phyloP scores from a whole-genome alignment of 495 filamentous ascomycete species.

The Neurospora pannonica region DNA sequence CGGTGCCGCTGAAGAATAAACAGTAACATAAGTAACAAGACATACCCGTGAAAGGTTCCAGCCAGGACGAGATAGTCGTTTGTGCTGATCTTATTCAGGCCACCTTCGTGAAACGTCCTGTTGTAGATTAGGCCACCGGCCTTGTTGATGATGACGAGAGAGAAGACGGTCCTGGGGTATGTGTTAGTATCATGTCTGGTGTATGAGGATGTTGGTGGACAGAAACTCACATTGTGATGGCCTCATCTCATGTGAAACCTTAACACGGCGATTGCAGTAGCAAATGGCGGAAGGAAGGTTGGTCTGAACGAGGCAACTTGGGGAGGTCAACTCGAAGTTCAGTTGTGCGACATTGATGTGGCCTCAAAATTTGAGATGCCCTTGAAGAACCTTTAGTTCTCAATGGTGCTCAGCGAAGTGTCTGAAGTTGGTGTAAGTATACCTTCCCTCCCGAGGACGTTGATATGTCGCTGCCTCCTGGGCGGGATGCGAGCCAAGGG shows the following conservation, averaged over 20 bases:
- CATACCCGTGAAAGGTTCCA: conserved; percentile 89
- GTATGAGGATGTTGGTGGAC: neutral
- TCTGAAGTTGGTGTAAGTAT: neutral
- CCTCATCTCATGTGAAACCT: conserved; percentile 7
- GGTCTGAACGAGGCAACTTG: neutral
- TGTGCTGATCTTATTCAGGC: conserved; percentile 73
- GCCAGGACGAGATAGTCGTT: conserved; percentile 98
- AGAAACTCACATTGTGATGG: conserved; percentile 11
- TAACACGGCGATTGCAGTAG: neutral
- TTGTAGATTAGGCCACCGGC: conserved; percentile 94
- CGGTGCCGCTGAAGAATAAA: no score
- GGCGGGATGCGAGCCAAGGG: neutral
- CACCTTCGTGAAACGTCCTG: conserved; percentile 73
- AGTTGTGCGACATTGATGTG: no score
- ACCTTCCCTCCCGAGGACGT: neutral
- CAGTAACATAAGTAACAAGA: no score
- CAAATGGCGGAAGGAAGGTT: neutral
- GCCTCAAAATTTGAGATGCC: no score
- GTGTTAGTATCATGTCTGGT: neutral
- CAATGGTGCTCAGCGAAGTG: no score
- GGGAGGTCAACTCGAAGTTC: neutral
- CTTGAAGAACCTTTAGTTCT: no score
- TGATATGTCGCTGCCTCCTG: neutral
- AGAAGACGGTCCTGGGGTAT: conserved; percentile 69
- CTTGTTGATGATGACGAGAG: conserved; percentile 96